Evolutionary conservation across 139 green algal species (phyloP), one percentile per base, ranked within the genome.

Genomic region (Volvox reticuliferus): DNA sequence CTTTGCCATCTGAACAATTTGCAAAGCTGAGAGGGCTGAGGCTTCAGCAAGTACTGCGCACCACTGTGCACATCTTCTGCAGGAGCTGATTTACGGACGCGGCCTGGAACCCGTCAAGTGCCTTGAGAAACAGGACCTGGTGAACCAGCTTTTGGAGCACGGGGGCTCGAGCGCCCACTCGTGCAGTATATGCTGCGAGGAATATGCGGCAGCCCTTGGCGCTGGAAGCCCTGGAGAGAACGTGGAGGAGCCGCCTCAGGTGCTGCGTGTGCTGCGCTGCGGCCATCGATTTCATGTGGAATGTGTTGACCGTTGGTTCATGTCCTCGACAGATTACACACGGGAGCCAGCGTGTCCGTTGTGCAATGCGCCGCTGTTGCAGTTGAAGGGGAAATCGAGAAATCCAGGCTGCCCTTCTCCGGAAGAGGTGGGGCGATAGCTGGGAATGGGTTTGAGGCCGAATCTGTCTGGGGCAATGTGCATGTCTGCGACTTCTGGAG

Each of bases 261-360:
- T 90, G 86, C 91, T 97, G 88, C 92, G 95, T 0, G 87, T 93
- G 78, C 87, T 97, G 82, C 91, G 82, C 22, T 97, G 95, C 90
- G 77, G 79, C 28, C 95, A 97, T 89, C 69, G 88, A 9, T 97
- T 94, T 88, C 95, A 97, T 88, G 73, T 96, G 33, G 95, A 96
- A 89, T 97, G 95, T 78, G 86, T 97, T 37, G 95, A 97, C 86
- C 80, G 85, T 32, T 97, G 95, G 95, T 89, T 96, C 26, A 88
- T 97, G 14, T 88, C 44, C 30, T 78, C 78, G 9, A 95, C 94
- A 19, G 95, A 97, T 37, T 97, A 94, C 84, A 88, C 79, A 14
- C 90, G 95, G 18, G 69, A 81, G 12, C 88, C 94, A 0, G 93
- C 94, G 0, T 97, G 95, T 69, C 95, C 95, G 50, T 90, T 96